Percentiles rank a stretch among this genome's conserved stretches.
phyloP scores from a whole-genome alignment of 208 protist species.

The Leishmania arabica region DNA sequence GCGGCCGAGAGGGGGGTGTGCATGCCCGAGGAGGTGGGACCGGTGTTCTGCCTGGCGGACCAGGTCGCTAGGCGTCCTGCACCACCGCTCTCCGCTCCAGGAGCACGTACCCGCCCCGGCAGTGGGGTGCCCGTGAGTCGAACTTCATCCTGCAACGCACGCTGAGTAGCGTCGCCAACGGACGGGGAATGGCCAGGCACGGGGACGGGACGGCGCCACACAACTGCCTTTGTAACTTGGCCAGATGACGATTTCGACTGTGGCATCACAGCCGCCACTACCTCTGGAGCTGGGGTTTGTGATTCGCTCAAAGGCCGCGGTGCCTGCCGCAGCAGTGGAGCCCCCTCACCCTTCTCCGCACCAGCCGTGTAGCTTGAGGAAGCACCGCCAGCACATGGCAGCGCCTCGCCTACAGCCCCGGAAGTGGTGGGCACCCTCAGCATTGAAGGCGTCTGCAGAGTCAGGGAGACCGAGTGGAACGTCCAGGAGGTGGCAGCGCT shows the following conservation, averaged over 20 bases:
- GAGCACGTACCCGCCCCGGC: not conserved
- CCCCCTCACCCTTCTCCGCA: not conserved
- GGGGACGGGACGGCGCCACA: slow-evolving; percentile 23
- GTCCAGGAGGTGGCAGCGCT: slow-evolving; percentile 44
- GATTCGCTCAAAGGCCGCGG: too few species aligned
- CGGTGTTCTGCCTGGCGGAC: not conserved
- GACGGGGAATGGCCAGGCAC: not conserved
- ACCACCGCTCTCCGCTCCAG: not conserved
- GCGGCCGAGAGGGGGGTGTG: not conserved
- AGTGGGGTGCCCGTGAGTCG: slow-evolving; percentile 3
- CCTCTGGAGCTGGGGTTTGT: not conserved
- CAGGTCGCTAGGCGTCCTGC: not conserved
- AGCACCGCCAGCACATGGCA: not conserved
- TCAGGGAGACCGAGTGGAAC: slow-evolving; percentile 33
- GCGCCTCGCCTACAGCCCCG: not conserved
- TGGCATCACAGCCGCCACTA: not conserved
- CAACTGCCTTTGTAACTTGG: slow-evolving; percentile 9
- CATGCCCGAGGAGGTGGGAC: not conserved
- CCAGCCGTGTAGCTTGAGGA: not conserved
- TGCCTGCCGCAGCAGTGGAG: not conserved
- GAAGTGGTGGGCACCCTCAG: not conserved
- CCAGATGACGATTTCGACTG: not conserved
- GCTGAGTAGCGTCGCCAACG: slow-evolving; percentile 1
- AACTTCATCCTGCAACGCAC: slow-evolving; percentile 14
- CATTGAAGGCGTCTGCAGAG: not conserved